Evolutionary conservation across 2,329 filamentous ascomycete species (phyloP).

Genomic region (Gremmenia infestans): DNA sequence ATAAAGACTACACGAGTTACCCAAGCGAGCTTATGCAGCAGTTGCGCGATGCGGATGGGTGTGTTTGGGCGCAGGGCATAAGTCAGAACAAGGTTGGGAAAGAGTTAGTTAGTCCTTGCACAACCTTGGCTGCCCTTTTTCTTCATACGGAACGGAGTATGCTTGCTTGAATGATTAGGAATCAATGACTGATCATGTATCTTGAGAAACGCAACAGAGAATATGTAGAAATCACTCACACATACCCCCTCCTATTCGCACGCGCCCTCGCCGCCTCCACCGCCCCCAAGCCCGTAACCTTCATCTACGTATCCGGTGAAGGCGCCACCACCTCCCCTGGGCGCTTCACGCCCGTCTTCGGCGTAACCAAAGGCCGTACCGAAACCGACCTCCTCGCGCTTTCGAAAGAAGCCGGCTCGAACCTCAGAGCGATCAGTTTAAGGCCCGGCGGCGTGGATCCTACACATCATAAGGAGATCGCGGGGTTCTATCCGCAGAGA

Average conservation of each 20-base stretch:
- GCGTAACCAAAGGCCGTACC: conserved; percentile 60
- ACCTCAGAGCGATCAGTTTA: conserved; percentile 50
- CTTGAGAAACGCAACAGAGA: conserved; percentile 36
- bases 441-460: conserved; percentile 58
- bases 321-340: conserved; percentile 52
- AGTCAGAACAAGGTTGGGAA: conserved; percentile 54
- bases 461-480: conserved; percentile 36
- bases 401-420: conserved; percentile 33
- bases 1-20: conserved; percentile 62
- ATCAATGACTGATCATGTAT: not conserved
- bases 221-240: conserved; percentile 63
- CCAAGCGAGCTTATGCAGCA: conserved; percentile 50
- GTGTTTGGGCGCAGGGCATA: conserved; percentile 70
- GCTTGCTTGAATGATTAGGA: not conserved
- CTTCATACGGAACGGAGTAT: no score
- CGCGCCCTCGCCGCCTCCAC: conserved; percentile 50
- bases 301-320: conserved; percentile 62
- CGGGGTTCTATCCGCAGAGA: conserved; percentile 29
- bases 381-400: conserved; percentile 56
- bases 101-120: conserved; percentile 41
- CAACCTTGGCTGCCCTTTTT: not conserved
- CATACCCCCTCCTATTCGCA: conserved; percentile 60
- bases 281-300: conserved; percentile 51
- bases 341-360: conserved; percentile 52
- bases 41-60: conserved; percentile 60